Evolutionary conservation across 192 early-diverging fungal genomes (phyloP).

Genomic region (Coemansia sp.): DNA sequence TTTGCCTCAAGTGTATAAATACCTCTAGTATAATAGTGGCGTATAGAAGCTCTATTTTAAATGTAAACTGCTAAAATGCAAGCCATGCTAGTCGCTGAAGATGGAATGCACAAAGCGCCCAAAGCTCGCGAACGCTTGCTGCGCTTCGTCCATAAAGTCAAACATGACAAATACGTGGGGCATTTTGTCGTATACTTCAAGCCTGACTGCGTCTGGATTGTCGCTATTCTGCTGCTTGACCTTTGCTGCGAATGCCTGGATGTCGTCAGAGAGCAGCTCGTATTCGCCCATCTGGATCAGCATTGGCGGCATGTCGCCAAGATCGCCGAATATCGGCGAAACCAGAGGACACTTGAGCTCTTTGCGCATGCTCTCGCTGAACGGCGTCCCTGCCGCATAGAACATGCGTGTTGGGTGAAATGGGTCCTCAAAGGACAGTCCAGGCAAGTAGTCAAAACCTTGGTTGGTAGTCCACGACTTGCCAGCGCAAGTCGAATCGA

Average conservation of each 20-base stretch:
- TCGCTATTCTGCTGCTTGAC: conserved; percentile 11
- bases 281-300: conserved; percentile 41
- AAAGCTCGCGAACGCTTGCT: conserved; percentile 34
- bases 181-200: conserved; percentile 39
- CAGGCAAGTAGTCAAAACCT: conserved; percentile 31
- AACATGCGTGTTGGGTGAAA: conserved; percentile 51
- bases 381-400: conserved; percentile 25
- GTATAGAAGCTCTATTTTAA: not conserved
- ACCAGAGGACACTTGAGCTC: conserved; percentile 42
- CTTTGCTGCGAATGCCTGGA: conserved; percentile 21
- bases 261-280: conserved; percentile 49
- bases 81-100: not conserved
- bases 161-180: conserved; percentile 46
- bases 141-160: conserved; percentile 32
- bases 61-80: too few species aligned
- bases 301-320: conserved; percentile 39
- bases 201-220: not conserved
- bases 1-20: conserved; percentile 29
- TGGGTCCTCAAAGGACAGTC: conserved; percentile 24
- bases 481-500: conserved; percentile 42
- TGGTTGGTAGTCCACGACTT: conserved; percentile 30
- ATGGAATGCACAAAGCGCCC: conserved; percentile 8
- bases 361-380: conserved; percentile 22
- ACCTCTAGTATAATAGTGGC: not conserved
- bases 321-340: conserved; percentile 40